Conservation (phyloP, 345 rosid species). For the Trapa bicornis region DNA sequence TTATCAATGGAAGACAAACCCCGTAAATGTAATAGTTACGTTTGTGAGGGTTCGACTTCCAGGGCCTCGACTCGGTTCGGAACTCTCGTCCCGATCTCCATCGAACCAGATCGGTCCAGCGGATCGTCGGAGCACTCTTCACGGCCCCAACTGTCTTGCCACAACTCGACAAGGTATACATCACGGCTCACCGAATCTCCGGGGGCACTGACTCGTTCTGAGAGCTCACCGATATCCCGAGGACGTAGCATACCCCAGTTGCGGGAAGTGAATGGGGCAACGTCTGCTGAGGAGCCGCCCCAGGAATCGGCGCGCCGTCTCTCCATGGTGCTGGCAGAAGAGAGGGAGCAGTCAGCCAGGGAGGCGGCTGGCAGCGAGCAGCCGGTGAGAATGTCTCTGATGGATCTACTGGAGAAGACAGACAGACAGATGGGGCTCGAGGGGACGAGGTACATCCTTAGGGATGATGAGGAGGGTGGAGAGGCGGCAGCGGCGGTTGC, state of each 20-base stretch:
- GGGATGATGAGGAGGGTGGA: slow-evolving; percentile 20
- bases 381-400: slow-evolving; percentile 62
- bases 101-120: slow-evolving; percentile 16
- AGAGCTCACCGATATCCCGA: neutral
- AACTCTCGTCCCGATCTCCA: slow-evolving; percentile 6
- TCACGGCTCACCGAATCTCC: neutral
- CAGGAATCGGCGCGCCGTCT: slow-evolving; percentile 29
- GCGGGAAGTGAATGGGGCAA: neutral
- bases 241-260: neutral
- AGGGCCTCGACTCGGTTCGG: slow-evolving; percentile 29
- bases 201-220: slow-evolving; percentile 2
- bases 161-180: slow-evolving; percentile 27
- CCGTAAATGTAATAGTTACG: slow-evolving; percentile 8
- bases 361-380: slow-evolving; percentile 29
- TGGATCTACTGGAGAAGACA: slow-evolving; percentile 82
- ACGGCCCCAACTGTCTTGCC: slow-evolving; percentile 34
- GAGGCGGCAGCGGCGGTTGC: slow-evolving; percentile 15
- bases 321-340: slow-evolving; percentile 40
- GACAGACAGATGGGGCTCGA: slow-evolving; percentile 55
- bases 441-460: slow-evolving; percentile 40
- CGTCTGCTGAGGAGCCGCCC: slow-evolving; percentile 16
- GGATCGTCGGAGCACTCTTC: slow-evolving; percentile 14
- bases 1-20: slow-evolving; percentile 5
- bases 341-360: slow-evolving; percentile 59
- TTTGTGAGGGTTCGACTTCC: neutral